phyloP scores from a whole-genome alignment of 2,329 filamentous ascomycete species.

The Graphilbum sp. region DNA sequence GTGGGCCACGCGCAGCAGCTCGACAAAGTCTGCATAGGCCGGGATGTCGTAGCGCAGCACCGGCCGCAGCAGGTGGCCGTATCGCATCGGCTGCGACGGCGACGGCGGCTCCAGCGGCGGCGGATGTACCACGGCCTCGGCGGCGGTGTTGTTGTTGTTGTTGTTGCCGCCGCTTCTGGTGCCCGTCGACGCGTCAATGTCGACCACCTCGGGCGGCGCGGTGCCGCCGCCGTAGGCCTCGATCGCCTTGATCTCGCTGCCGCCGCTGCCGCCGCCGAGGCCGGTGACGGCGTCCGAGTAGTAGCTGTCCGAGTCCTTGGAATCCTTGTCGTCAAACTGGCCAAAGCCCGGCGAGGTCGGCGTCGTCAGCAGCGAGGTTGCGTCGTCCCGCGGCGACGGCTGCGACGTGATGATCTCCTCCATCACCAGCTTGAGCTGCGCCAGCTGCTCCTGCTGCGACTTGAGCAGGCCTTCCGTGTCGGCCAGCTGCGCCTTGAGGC shows the following conservation, averaged over 20 bases:
- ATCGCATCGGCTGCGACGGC: conserved; percentile 49
- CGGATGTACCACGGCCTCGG: no score
- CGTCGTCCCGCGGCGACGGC: conserved; percentile 36
- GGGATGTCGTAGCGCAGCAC: conserved; percentile 68
- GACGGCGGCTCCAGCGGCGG: conserved; percentile 17
- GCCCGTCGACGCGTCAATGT: not conserved
- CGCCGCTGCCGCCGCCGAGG: not conserved
- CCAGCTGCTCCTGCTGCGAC: conserved; percentile 84
- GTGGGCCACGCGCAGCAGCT: conserved; percentile 50
- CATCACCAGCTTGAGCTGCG: conserved; percentile 83
- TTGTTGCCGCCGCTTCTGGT: not conserved
- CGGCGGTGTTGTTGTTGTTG: not conserved
- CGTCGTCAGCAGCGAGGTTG: conserved; percentile 51
- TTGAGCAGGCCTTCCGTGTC: conserved; percentile 75
- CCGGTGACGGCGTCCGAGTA: conserved; percentile 15
- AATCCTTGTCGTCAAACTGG: conserved; percentile 38
- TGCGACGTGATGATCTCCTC: conserved; percentile 63
- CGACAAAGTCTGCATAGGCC: conserved; percentile 72
- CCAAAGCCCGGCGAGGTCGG: conserved; percentile 68
- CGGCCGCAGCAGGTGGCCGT: conserved; percentile 69
- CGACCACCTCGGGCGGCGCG: conserved; percentile 13
- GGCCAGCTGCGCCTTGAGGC: conserved; percentile 66
- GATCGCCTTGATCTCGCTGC: not conserved
- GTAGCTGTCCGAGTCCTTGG: conserved; percentile 24
- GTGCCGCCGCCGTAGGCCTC: conserved; percentile 2